These are phyloP conservation scores for Paecilomyces sp. DNA, from an alignment of 2,329 filamentous ascomycete genomes.

Conservation along the genomic window DNA sequence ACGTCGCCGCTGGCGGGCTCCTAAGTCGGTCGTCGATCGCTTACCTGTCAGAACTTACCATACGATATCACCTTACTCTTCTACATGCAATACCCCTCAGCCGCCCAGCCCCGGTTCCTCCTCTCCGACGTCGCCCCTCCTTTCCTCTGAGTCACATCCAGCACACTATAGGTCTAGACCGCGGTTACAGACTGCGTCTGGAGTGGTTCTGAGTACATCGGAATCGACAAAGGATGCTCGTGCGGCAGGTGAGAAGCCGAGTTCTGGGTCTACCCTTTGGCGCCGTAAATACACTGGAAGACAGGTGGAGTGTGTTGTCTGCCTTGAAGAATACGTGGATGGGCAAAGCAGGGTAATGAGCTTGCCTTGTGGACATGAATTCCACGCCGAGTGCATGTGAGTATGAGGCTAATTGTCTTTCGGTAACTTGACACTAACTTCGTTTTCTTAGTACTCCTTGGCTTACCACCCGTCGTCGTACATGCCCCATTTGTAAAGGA, in stretches of 20 bases:
- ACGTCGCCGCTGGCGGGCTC: slow-evolving; percentile 87
- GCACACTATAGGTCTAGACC: slow-evolving; percentile 24
- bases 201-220: slow-evolving; percentile 15
- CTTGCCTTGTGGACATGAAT: slow-evolving; percentile 93
- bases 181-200: slow-evolving; percentile 31
- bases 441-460: slow-evolving; percentile 68
- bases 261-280: slow-evolving; percentile 30
- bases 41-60: slow-evolving; percentile 95
- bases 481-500: slow-evolving; percentile 98
- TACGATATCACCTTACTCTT: slow-evolving; percentile 62
- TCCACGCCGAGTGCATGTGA: slow-evolving; percentile 97
- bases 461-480: slow-evolving; percentile 88
- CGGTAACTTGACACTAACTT: slow-evolving; percentile 12
- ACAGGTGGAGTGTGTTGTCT: slow-evolving; percentile 88
- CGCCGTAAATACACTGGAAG: slow-evolving; percentile 55
- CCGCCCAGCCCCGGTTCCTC: slow-evolving; percentile 57
- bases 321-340: slow-evolving; percentile 91
- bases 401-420: slow-evolving; percentile 32
- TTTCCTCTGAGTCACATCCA: slow-evolving; percentile 37
- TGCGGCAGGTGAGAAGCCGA: slow-evolving; percentile 39
- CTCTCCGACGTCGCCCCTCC: slow-evolving; percentile 71
- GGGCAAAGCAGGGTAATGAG: slow-evolving; percentile 95
- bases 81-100: slow-evolving; percentile 48
- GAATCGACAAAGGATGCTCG: slow-evolving; percentile 17
- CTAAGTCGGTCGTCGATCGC: slow-evolving; percentile 89